Conservation (phyloP, 73 alveolate species). For the Paraurostyla sp. region DNA sequence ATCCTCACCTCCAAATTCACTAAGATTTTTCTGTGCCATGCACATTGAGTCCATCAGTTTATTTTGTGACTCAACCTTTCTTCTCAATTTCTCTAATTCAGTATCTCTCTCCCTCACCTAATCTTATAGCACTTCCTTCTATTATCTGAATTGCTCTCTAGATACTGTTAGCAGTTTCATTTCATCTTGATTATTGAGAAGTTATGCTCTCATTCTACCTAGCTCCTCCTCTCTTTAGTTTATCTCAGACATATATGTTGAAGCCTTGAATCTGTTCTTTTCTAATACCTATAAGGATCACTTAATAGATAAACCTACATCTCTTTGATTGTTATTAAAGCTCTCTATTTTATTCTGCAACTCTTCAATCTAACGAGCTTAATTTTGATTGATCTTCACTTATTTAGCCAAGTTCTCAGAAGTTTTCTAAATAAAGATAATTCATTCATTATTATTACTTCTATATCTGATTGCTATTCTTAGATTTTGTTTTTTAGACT, state of each 20-base stretch:
- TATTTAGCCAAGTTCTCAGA: slow-evolving; percentile 19
- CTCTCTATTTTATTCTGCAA: slow-evolving; percentile 42
- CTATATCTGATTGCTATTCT: background rate
- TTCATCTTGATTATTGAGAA: slow-evolving; percentile 34
- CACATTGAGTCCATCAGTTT: slow-evolving; percentile 40
- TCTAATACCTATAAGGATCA: too few relatives aligned
- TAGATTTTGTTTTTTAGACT: background rate
- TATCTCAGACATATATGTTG: slow-evolving; percentile 38
- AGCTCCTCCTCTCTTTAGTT: slow-evolving; percentile 62
- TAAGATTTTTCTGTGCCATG: slow-evolving; percentile 17
- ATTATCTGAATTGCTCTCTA: slow-evolving; percentile 21
- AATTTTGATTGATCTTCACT: background rate
- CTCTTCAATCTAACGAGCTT: background rate
- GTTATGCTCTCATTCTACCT: slow-evolving; percentile 32
- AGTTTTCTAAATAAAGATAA: background rate
- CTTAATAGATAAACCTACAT: too few relatives aligned
- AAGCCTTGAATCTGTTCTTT: slow-evolving; percentile 44
- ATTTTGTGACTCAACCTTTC: background rate
- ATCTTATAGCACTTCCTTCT: background rate
- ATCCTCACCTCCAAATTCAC: background rate
- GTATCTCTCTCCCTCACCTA: slow-evolving; percentile 17
- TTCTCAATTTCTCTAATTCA: slow-evolving; percentile 17
- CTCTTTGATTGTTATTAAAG: slow-evolving; percentile 19
- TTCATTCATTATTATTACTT: background rate
- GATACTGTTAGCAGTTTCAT: slow-evolving; percentile 48